phyloP scores from a whole-genome alignment of 2,329 filamentous ascomycete genomes.

The Aspergillus pseudoterreus region DNA sequence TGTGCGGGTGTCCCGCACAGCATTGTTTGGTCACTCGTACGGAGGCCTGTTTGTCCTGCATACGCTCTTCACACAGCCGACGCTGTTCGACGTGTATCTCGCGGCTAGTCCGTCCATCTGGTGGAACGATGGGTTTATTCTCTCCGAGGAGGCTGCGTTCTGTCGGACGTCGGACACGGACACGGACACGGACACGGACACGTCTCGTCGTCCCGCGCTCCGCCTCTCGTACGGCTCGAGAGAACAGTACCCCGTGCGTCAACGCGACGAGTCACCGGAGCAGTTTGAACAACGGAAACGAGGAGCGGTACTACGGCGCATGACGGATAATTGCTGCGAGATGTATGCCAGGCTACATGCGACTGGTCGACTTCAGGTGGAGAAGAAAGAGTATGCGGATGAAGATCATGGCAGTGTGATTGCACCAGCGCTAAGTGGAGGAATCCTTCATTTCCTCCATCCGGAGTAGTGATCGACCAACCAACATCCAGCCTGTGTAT shows the following conservation, averaged over 20 bases:
- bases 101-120: conserved; percentile 47
- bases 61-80: conserved; percentile 39
- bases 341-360: conserved; percentile 16
- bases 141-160: conserved; percentile 30
- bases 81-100: conserved; percentile 44
- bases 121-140: conserved; percentile 46
- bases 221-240: conserved; percentile 35
- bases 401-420: conserved; percentile 33
- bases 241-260: conserved; percentile 28
- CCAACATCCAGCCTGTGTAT: background rate
- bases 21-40: conserved; percentile 50
- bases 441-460: conserved; percentile 15
- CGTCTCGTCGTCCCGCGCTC: conserved; percentile 15
- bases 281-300: conserved; percentile 24
- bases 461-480: background rate
- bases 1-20: conserved; percentile 36
- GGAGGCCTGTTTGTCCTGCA: conserved; percentile 49
- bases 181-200: background rate
- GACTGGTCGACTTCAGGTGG: conserved; percentile 13
- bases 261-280: conserved; percentile 26
- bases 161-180: conserved; percentile 6
- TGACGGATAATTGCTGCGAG: conserved; percentile 24
- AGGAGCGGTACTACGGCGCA: conserved; percentile 15
- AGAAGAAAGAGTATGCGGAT: conserved; percentile 20
- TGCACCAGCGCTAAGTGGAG: conserved; percentile 24